Base-by-base conservation (phyloP, 1,139 yeast species). In the Yamadazyma dendronema region DNA sequence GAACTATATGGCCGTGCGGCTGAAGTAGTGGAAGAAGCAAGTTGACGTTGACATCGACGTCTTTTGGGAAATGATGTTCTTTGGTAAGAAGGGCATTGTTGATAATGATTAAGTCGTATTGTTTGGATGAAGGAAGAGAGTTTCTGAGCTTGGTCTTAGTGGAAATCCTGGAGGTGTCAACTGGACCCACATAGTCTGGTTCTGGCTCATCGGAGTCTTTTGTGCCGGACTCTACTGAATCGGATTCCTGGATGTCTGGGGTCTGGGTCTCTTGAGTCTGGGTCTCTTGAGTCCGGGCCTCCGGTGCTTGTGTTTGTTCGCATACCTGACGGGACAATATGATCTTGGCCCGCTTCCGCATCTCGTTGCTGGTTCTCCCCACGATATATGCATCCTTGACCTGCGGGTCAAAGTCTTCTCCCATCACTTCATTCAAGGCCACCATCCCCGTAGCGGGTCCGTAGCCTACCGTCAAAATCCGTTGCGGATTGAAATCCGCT, bases 401-500 rank as follows among this genome's bases (percentile, higher is more conserved):
- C 15, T 62, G 65, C 0, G 96, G 92, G 16, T 64, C 61, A 65
- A 76, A 82, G 3, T 64, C 67, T 3, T 69, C 71, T 0, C 87
- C 89, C 81, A 86, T 76, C 1, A 89, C 54, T 49, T 89, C 96
- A 54, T 89, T 87, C 41, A 89, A 66, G 0, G 95, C 98, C 8
- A 90, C 67, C 67, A 92, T 81, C 1, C 97, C 97, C 0, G 95
- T 84, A 1, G 92, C 94, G 1, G 98, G 97, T 0, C 98, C 98
- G 54, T 76, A 81, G 0, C 97, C 95, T 6, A 88, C 77, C 51
- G 88, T 95, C 39, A 92, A 67, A 0, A 92, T 76, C 12, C 76
- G 66, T 23, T 71, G 56, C 0, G 97, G 97, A 24, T 61, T 60
- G 62, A 89, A 87, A 0, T 62, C 68, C 34, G 55, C 43, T 4